These are phyloP conservation scores for Fistulifera solaris DNA, from an alignment of 108 stramenopile genomes.

Conservation along the genomic window DNA sequence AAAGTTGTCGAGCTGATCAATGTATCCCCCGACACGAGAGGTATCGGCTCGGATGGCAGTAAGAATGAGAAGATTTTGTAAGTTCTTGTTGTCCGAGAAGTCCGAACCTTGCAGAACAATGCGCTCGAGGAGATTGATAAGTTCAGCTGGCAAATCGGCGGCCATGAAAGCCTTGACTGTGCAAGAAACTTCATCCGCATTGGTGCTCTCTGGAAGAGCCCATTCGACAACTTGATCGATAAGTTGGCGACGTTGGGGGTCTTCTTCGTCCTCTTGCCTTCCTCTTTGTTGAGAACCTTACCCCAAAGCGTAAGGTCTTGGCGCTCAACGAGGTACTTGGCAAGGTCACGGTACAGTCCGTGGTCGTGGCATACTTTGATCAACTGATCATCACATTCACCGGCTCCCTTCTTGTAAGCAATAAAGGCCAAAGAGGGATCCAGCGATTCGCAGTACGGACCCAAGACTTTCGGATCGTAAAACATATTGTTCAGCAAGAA, in stretches of 20 bases:
- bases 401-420: constrained; percentile 97
- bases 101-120: constrained; percentile 99
- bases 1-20: constrained; percentile 99
- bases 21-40: constrained; percentile 95
- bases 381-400: constrained; percentile 98
- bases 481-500: constrained; percentile 99
- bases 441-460: constrained; percentile 98
- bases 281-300: constrained; percentile 84
- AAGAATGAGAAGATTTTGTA: constrained; percentile 99
- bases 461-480: constrained; percentile 98
- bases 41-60: constrained; percentile 97
- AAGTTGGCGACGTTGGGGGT: constrained; percentile 82
- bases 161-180: constrained; percentile 99
- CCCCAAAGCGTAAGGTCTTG: constrained; percentile 98
- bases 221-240: constrained; percentile 99
- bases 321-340: constrained; percentile 96
- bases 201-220: constrained; percentile 98
- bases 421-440: constrained; percentile 98
- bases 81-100: constrained; percentile 98
- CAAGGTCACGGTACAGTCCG: constrained; percentile 97
- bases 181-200: constrained; percentile 97
- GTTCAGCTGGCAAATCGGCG: constrained; percentile 96
- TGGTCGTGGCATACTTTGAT: constrained; percentile 93
- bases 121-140: constrained; percentile 97
- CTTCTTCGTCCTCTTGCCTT: constrained; percentile 56